Evolutionary conservation across 1,139 yeast species (phyloP).

Genomic region (Candida buenavistaensis): DNA sequence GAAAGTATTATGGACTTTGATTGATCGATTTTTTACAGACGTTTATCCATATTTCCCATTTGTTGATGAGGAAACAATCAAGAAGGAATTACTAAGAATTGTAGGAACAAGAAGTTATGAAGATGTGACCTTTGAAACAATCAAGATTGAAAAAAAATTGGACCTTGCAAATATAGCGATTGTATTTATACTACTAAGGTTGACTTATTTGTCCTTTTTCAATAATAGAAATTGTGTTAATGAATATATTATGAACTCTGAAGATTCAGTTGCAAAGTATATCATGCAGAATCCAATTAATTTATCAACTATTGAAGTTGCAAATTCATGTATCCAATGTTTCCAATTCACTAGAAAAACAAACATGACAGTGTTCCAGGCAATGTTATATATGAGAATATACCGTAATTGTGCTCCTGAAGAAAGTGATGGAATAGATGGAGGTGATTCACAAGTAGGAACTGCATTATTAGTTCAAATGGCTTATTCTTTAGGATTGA

Average conservation of each 20-base stretch:
- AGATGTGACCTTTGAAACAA: slow-evolving; percentile 13
- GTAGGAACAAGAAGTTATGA: slow-evolving; percentile 26
- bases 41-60: slow-evolving; percentile 31
- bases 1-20: slow-evolving; percentile 25
- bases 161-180: slow-evolving; percentile 35
- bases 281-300: slow-evolving; percentile 27
- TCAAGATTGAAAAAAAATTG: slow-evolving; percentile 25
- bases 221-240: slow-evolving; percentile 31
- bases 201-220: slow-evolving; percentile 31
- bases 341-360: slow-evolving; percentile 25
- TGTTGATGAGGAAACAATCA: slow-evolving; percentile 27
- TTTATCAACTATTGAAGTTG: slow-evolving; percentile 26
- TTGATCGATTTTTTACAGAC: slow-evolving; percentile 25
- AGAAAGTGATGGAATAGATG: slow-evolving; percentile 48
- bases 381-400: slow-evolving; percentile 41
- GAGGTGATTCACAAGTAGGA: slow-evolving; percentile 40
- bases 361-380: slow-evolving; percentile 27
- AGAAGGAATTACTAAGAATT: slow-evolving; percentile 18
- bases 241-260: slow-evolving; percentile 19
- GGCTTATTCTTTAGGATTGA: slow-evolving; percentile 45
- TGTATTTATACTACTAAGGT: slow-evolving; percentile 26
- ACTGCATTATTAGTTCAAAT: slow-evolving; percentile 39
- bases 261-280: slow-evolving; percentile 21
- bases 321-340: slow-evolving; percentile 27
- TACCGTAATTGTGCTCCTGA: slow-evolving; percentile 51